These are phyloP conservation scores for Cephaloascus fragrans DNA, from an alignment of 805 yeast genomes.

Conservation along the genomic window DNA sequence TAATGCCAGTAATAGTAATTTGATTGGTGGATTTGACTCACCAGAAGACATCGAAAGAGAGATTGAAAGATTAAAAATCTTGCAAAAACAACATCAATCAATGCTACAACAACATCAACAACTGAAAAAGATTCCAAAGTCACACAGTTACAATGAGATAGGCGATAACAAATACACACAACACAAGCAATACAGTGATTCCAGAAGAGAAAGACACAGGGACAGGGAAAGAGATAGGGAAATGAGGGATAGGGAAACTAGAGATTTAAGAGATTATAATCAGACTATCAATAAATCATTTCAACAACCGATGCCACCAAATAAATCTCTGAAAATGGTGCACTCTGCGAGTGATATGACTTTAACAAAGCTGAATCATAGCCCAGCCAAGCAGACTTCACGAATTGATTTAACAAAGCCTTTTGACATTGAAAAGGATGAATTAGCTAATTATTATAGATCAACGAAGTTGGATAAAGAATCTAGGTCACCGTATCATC, in stretches of 20 bases:
- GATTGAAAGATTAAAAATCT: conserved; percentile 17
- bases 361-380: not conserved
- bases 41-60: conserved; percentile 15
- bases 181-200: not conserved
- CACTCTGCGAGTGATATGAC: not conserved
- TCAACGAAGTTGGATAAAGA: not conserved
- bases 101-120: conserved; percentile 6
- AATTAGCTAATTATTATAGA: not conserved
- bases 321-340: not conserved
- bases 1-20: not conserved
- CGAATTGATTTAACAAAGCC: not conserved
- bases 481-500: not conserved
- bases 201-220: conserved; percentile 5
- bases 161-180: not conserved
- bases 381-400: not conserved
- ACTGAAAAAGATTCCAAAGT: conserved; percentile 5
- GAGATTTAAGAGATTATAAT: not conserved
- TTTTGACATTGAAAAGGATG: not conserved
- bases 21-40: not conserved
- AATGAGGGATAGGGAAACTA: too few species aligned
- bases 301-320: too few species aligned
- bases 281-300: not conserved
- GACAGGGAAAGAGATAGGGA: conserved; percentile 6
- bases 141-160: not conserved
- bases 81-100: conserved; percentile 21